Base-by-base conservation (phyloP, 2,329 filamentous ascomycete genomes). In the Penicillium sp. region DNA sequence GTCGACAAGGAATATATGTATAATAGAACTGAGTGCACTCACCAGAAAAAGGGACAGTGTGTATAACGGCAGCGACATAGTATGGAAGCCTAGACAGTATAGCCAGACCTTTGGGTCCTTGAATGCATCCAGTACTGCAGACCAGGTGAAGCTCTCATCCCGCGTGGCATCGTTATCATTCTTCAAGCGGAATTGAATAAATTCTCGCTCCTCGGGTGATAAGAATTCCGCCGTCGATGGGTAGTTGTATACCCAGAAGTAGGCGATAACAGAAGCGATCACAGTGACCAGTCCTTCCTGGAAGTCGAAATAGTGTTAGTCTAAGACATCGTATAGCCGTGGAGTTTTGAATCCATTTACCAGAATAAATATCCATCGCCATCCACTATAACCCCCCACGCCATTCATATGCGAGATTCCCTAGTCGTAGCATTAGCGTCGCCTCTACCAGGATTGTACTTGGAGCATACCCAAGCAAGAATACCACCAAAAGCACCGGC, bases 211-310 rank as follows among this genome's bases (percentile, higher is more conserved):
- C 79, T 84, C 67, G 2, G 71, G 64, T 2, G 70, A 69, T 3
- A 78, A 58, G 52, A 78, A 78, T 31, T 73, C 71, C 1, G 76
- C 76, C 1, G 76, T 78, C 4, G 68, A 62, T 14, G 76, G 76
- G 48, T 77, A 78, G 54, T 78, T 76, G 58, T 76, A 68, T 8
- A 78, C 68, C 69, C 75, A 76, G 55, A 76, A 74, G 55, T 76
- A 78, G 6, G 73, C 68, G 21, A 64, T 49, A 1, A 68, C 24
- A 4, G 74, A 72, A 49, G 74, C 71, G 27, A 88, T 84, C 1
- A 91, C 86, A 1, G 87, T 89, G 50, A 91, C 76, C 2, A 90
- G 84, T 3, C 89, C 89, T 52, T 91, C 85, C 74, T 90, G 42
- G 11, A 52, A 47, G 1, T 33, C 21, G 22, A 35, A 44, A 14